These are phyloP conservation scores for Tulasnella sp. DNA, from an alignment of 768 basidiomycete genomes.

Conservation along the genomic window DNA sequence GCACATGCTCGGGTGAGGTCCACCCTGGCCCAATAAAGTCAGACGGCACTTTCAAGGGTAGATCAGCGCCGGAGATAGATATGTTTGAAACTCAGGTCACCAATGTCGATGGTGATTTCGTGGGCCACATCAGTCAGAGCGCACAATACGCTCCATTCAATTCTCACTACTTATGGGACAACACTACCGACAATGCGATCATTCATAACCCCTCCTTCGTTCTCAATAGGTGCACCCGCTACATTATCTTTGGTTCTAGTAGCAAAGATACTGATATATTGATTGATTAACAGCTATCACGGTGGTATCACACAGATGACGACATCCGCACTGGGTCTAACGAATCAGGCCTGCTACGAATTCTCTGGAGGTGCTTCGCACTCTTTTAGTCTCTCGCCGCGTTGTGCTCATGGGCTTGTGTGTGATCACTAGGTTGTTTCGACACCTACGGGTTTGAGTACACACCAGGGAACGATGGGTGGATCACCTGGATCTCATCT, in stretches of 20 bases:
- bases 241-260: constrained; percentile 7
- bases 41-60: constrained; percentile 72
- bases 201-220: constrained; percentile 37
- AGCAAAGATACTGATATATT: background rate
- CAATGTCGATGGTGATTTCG: constrained; percentile 7
- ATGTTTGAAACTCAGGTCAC: constrained; percentile 54
- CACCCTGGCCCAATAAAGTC: constrained; percentile 76
- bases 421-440: constrained; percentile 44
- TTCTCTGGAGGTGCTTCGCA: constrained; percentile 19
- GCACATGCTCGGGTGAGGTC: constrained; percentile 75
- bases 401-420: constrained; percentile 36
- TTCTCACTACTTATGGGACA: constrained; percentile 55
- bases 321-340: constrained; percentile 54
- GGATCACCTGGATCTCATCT: constrained; percentile 69
- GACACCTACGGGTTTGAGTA: constrained; percentile 77
- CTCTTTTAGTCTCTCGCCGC: too few relatives aligned
- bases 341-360: constrained; percentile 64
- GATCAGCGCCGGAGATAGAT: constrained; percentile 84
- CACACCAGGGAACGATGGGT: constrained; percentile 61
- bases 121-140: constrained; percentile 68
- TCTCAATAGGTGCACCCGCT: constrained; percentile 46
- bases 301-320: constrained; percentile 78
- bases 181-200: constrained; percentile 50
- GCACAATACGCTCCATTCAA: constrained; percentile 68
- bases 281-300: background rate